These are phyloP conservation scores for Zasmidium angulare DNA, from an alignment of 2,329 filamentous ascomycete species.

Conservation along the genomic window DNA sequence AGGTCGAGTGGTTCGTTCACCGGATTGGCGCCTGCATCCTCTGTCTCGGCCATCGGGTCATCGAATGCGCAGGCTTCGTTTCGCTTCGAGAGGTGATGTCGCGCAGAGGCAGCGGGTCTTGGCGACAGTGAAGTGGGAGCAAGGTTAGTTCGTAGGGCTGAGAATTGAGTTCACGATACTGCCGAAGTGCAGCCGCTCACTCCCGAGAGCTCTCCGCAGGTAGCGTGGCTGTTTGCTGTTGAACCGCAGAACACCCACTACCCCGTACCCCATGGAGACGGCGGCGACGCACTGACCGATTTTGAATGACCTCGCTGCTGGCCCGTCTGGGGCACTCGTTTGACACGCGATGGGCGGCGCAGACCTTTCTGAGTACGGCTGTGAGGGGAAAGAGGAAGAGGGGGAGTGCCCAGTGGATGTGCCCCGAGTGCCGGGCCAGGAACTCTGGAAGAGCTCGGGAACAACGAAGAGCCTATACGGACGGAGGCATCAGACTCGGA, in stretches of 20 bases:
- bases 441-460: conserved; percentile 3
- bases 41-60: conserved; percentile 75
- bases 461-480: conserved; percentile 22
- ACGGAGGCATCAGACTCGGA: conserved; percentile 4
- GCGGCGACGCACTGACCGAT: background rate
- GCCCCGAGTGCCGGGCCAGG: conserved; percentile 20
- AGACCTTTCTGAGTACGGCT: conserved; percentile 15
- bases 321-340: conserved; percentile 24
- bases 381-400: conserved; percentile 23
- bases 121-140: background rate
- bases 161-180: background rate
- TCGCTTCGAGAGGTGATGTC: background rate
- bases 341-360: conserved; percentile 17
- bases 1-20: conserved; percentile 93
- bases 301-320: conserved; percentile 27
- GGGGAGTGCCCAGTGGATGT: conserved; percentile 20
- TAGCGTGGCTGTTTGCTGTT: background rate
- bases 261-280: conserved; percentile 17
- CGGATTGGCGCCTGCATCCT: conserved; percentile 57
- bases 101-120: background rate
- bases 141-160: background rate
- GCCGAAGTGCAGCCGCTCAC: background rate
- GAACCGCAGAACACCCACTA: conserved; percentile 5
- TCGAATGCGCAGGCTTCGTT: background rate
- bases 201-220: background rate